Conservation (phyloP, 2,329 filamentous ascomycete genomes). For the Botrytis cinerea region DNA sequence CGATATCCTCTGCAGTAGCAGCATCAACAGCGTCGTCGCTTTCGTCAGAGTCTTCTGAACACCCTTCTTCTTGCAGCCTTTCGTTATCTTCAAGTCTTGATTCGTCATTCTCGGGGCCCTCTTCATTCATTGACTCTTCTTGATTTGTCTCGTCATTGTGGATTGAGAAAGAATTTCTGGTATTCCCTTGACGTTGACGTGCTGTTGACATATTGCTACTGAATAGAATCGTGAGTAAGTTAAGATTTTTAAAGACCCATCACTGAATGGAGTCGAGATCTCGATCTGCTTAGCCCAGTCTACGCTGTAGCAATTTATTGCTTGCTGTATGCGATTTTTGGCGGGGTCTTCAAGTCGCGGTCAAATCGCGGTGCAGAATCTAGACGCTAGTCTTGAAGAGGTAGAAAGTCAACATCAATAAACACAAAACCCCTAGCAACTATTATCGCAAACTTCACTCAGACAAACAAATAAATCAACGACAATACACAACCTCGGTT, state of each 20-base stretch:
- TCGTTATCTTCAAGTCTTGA: conserved; percentile 32
- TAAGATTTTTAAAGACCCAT: conserved; percentile 17
- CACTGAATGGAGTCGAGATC: neutral
- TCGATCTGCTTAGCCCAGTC: conserved; percentile 2
- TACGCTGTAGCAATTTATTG: neutral
- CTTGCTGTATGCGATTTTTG: conserved; percentile 7
- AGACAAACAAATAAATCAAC: conserved; percentile 10
- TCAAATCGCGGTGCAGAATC: conserved; percentile 17
- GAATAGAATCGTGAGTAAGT: conserved; percentile 23
- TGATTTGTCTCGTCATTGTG: conserved; percentile 44
- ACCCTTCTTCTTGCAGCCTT: conserved; percentile 45
- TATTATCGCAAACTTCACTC: conserved; percentile 17
- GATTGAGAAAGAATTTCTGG: conserved; percentile 43
- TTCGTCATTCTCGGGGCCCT: conserved; percentile 43
- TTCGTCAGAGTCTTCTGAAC: conserved; percentile 55
- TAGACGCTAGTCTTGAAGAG: conserved; percentile 4
- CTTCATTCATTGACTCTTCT: conserved; percentile 41
- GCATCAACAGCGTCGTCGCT: conserved; percentile 63
- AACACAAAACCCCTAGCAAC: conserved; percentile 23
- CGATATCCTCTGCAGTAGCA: conserved; percentile 81
- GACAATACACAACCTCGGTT: conserved; percentile 10
- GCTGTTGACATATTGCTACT: conserved; percentile 37
- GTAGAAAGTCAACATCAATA: conserved; percentile 26
- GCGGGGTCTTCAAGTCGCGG: conserved; percentile 22
- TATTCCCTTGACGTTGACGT: conserved; percentile 34